Percentiles rank a stretch among this genome's conserved stretches.
phyloP scores from a whole-genome alignment of 2,329 filamentous ascomycete species.

The Botrytis pseudocinerea region DNA sequence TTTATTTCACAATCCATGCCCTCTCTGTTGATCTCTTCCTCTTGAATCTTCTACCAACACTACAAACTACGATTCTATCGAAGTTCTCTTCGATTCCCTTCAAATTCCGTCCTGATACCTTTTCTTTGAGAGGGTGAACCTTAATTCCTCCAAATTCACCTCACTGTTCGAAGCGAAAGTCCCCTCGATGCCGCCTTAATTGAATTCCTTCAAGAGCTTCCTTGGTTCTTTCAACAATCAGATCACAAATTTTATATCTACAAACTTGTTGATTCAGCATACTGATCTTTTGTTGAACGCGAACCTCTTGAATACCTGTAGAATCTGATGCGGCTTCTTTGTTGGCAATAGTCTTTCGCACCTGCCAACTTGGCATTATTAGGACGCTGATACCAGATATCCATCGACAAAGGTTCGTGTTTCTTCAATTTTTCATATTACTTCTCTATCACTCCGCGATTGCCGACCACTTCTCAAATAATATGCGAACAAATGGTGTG shows the following conservation, averaged over 20 bases:
- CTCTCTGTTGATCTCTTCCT: neutral
- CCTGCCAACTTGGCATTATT: neutral
- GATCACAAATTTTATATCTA: neutral
- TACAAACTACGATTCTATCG: neutral
- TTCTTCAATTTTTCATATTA: neutral
- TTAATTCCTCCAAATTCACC: neutral
- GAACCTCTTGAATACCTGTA: neutral
- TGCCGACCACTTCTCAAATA: neutral
- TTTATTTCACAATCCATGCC: neutral
- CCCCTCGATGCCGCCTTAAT: slow-evolving; percentile 11
- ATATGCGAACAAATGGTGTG: neutral
- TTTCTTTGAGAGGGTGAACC: neutral
- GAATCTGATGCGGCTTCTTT: neutral
- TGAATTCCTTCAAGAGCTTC: neutral
- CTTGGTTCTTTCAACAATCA: neutral
- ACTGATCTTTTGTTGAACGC: slow-evolving; percentile 1
- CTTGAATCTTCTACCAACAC: neutral
- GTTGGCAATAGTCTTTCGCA: neutral
- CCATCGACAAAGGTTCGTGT: neutral
- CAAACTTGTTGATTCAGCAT: neutral
- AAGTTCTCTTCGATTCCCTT: neutral
- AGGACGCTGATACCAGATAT: neutral
- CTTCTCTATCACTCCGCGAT: neutral
- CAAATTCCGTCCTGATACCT: neutral
- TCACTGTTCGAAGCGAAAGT: slow-evolving; percentile 10